Base-by-base conservation (phyloP, 2,329 filamentous ascomycete species). In the Raffaelea albimanens region DNA sequence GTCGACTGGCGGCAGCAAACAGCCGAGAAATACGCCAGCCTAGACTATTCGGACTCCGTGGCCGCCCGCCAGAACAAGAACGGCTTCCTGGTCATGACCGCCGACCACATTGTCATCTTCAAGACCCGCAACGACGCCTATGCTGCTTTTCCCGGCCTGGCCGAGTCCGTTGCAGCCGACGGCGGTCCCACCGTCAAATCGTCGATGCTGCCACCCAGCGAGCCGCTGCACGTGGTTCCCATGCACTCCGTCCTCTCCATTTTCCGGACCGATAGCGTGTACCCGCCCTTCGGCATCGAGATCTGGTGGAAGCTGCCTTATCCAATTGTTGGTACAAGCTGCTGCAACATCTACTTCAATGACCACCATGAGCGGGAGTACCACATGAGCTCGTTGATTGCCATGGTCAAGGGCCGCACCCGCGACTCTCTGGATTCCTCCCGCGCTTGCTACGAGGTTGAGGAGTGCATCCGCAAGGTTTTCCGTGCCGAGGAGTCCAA, bases 221-320 rank as follows among this genome's bases (percentile, higher is more conserved):
- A 63, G 22, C 63, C 63, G 13, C 36, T 59, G 8, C 56, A 73
- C 29, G 67, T 71, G 43, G 67, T 80, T 8, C 72, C 75, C 0
- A 59, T 78, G 8, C 65, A 69, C 16, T 68, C 66, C 34, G 65
- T 79, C 21, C 70, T 79, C 34, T 71, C 75, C 2, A 68, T 69
- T 2, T 78, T 76, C 52, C 68, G 67, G 25, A 70, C 74, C 25
- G 74, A 78, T 55, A 68, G 67, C 40, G 67, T 67, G 1, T 66
- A 69, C 42, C 67, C 72, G 13, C 67, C 70, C 7, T 75, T 73
- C 40, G 72, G 72, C 5, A 59, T 79, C 44, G 75, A 80, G 55
- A 64, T 78, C 2, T 79, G 75, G 74, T 79, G 75, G 75, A 70
- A 67, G 49, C 68, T 68, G 14, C 58, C 62, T 16, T 62, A 66